Percentiles rank a stretch among this genome's conserved stretches.
These are phyloP conservation scores for Trametes cingulata DNA, from an alignment of 768 basidiomycete species.

Conservation along the genomic window DNA sequence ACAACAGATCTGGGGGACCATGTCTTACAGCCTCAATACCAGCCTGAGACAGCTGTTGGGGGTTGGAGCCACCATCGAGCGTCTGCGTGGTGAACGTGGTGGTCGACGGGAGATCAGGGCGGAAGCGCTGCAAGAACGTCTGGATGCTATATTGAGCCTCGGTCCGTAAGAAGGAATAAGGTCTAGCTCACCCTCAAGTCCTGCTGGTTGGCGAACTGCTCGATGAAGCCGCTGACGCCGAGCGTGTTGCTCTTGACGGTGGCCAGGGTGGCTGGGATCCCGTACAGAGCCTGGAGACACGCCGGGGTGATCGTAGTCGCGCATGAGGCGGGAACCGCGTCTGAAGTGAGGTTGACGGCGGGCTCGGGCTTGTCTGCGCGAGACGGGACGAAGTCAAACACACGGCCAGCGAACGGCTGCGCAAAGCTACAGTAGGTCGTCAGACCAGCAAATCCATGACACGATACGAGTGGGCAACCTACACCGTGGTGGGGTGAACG, in stretches of 20 bases:
- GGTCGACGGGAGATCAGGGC: slow-evolving; percentile 26
- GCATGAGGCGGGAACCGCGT: slow-evolving; percentile 31
- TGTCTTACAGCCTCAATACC: slow-evolving; percentile 33
- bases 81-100: slow-evolving; percentile 30
- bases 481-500: slow-evolving; percentile 35
- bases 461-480: background rate
- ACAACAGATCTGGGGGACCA: too few species aligned
- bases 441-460: background rate
- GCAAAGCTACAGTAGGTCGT: slow-evolving; percentile 38
- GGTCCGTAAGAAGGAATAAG: slow-evolving; percentile 37
- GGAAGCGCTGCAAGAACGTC: slow-evolving; percentile 29
- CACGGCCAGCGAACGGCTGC: slow-evolving; percentile 14
- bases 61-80: slow-evolving; percentile 33
- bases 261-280: slow-evolving; percentile 36
- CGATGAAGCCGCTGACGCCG: slow-evolving; percentile 36
- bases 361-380: background rate
- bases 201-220: slow-evolving; percentile 33
- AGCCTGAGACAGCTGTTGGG: slow-evolving; percentile 26
- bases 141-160: slow-evolving; percentile 30
- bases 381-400: slow-evolving; percentile 30
- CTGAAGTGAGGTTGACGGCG: slow-evolving; percentile 27
- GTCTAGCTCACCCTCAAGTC: slow-evolving; percentile 28
- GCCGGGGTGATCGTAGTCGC: slow-evolving; percentile 29
- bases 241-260: slow-evolving; percentile 30
- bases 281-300: slow-evolving; percentile 38